A percentile compares a stretch with the other conserved stretches of the same genome.
phyloP scores from a whole-genome alignment of 768 basidiomycete species.

The Suillus variegatus region DNA sequence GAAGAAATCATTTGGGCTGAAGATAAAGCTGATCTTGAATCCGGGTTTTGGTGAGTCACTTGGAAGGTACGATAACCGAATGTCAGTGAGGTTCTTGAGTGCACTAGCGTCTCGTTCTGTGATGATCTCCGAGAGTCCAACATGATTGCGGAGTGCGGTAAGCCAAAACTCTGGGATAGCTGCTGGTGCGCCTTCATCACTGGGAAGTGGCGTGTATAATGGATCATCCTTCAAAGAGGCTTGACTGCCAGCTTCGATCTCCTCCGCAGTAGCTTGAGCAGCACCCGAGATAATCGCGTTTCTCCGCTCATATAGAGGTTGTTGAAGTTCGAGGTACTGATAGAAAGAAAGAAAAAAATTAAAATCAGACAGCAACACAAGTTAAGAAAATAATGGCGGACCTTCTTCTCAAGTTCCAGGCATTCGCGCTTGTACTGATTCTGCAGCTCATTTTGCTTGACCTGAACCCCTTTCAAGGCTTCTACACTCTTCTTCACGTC shows the following conservation, averaged over 20 bases:
- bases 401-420: conserved; percentile 95
- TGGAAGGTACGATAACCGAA: conserved; percentile 76
- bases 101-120: conserved; percentile 90
- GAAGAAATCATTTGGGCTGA: conserved; percentile 85
- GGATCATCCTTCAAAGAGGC: conserved; percentile 75
- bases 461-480: conserved; percentile 92
- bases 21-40: conserved; percentile 87
- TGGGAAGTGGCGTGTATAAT: conserved; percentile 62
- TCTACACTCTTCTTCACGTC: conserved; percentile 85
- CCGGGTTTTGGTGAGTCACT: conserved; percentile 74
- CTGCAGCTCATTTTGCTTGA: conserved; percentile 87
- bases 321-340: conserved; percentile 75
- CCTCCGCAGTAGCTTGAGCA: conserved; percentile 71
- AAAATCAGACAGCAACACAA: conserved; percentile 16
- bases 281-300: conserved; percentile 80
- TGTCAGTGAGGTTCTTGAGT: conserved; percentile 79
- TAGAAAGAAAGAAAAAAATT: neutral
- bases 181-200: conserved; percentile 44
- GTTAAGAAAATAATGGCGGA: conserved; percentile 34
- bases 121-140: conserved; percentile 83
- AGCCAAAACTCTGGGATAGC: conserved; percentile 96
- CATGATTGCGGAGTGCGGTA: conserved; percentile 91
- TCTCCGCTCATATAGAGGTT: conserved; percentile 87
- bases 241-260: conserved; percentile 79
- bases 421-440: conserved; percentile 93